Evolutionary conservation across 805 yeast genomes (phyloP), one percentile per base, ranked within the genome.

Genomic region (Torulaspora maleeae): DNA sequence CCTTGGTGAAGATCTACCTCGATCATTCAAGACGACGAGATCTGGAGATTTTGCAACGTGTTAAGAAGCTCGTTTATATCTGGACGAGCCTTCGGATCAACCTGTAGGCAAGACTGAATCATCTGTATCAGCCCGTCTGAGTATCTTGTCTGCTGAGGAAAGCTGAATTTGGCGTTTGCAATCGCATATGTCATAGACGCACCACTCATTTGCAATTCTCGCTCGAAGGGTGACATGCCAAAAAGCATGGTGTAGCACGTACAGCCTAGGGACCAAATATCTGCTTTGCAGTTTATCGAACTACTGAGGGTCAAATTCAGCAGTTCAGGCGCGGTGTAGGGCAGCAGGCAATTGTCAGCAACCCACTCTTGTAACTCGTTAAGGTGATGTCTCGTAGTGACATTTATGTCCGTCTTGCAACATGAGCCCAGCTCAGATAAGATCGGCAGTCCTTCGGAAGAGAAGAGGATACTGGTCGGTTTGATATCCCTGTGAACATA

Each of bases 241-340:
- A 85, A 90, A 63, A 91, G 73, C 52, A 86, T 67, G 1, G 89
- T 79, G 63, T 86, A 90, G 13, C 88, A 61, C 1, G 88, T 72
- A 59, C 96, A 88, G 0, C 98, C 98, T 24, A 90, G 64, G 3
- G 95, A 83, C 98, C 98, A 90, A 20, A 91, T 78, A 63, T 90
- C 98, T 3, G 85, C 81, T 48, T 77, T 76, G 20, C 50, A 49
- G 50, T 81, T 80, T 36, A 90, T 72, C 5, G 65, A 65, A n/a
- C 77, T 64, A 34, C 83, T 82, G 1, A 86, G 76, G 36, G 78
- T 78, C 30, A 88, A 83, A 58, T 88, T 91, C 47, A 90, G 67
- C 37, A 91, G 70, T 60, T 90, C 98, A 0, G 98, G 98, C 0
- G 97, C 95, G 33, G 95, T 71, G 63, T 84, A 91, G 1, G 95